A percentile compares a stretch with the other conserved stretches of the same genome.
phyloP scores from a whole-genome alignment of 306 rosid genomes.

The Potentilla sterilis region DNA sequence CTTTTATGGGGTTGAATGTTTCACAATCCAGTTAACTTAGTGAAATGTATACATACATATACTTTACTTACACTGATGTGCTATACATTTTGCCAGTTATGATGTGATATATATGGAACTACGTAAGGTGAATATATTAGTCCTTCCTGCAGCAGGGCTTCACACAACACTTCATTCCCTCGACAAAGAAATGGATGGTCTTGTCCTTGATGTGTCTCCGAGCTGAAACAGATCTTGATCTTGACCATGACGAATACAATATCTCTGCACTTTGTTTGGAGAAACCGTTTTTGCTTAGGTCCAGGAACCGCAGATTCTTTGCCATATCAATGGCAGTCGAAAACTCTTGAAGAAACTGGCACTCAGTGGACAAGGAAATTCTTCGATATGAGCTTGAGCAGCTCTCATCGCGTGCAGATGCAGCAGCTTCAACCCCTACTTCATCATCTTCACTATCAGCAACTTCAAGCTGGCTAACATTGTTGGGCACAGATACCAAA shows the following conservation, averaged over 20 bases:
- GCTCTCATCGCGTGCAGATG: conserved; percentile 58
- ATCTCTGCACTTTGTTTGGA: conserved; percentile 50
- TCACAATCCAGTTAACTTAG: neutral
- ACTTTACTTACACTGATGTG: neutral
- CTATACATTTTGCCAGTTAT: neutral
- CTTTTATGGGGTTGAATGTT: neutral
- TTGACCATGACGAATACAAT: conserved; percentile 61
- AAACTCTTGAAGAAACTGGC: conserved; percentile 46
- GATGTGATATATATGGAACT: neutral
- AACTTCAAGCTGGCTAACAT: conserved; percentile 59
- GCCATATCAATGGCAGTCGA: conserved; percentile 60
- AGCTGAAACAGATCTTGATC: conserved; percentile 47
- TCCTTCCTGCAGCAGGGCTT: conserved; percentile 81
- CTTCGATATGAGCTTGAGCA: conserved; percentile 59
- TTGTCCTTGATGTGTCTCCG: conserved; percentile 51
- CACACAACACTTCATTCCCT: conserved; percentile 68
- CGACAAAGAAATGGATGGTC: conserved; percentile 54
- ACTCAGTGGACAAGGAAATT: conserved; percentile 34
- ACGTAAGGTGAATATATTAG: conserved; percentile 19
- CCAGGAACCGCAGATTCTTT: conserved; percentile 52
- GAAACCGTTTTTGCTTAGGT: conserved; percentile 74
- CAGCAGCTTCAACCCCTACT: conserved; percentile 40
- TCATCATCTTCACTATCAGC: conserved; percentile 77
- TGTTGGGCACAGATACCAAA: conserved; percentile 15
- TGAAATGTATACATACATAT: neutral